Conservation (phyloP, 352 stramenopile species). For the Globisporangium emineosum region DNA sequence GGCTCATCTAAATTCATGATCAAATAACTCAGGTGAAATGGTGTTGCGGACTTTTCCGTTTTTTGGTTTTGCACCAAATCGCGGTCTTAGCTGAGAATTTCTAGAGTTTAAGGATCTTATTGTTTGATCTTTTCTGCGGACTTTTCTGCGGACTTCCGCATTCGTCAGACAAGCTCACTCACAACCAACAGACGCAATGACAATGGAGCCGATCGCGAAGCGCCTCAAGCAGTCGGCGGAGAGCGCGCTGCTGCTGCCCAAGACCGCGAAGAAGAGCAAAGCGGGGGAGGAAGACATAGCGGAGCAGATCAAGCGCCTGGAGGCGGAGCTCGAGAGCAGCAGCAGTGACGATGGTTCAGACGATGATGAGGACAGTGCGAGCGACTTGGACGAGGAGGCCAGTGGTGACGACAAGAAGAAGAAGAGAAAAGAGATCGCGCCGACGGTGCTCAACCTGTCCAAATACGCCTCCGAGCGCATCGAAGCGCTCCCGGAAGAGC, state of each 20-base stretch:
- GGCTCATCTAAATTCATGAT: too few relatives aligned
- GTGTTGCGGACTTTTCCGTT: neutral
- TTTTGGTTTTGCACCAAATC: neutral
- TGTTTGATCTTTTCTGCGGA: too few relatives aligned
- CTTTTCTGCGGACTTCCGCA: too few relatives aligned
- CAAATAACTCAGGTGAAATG: too few relatives aligned
- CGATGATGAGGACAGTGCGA: constrained; percentile 9
- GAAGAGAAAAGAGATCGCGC: neutral
- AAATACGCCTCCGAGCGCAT: constrained; percentile 63
- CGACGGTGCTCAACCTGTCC: constrained; percentile 60
- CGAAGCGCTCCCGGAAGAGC: constrained; percentile 49
- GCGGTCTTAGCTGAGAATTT: too few relatives aligned
- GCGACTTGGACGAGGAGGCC: constrained; percentile 25
- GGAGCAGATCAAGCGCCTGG: constrained; percentile 62
- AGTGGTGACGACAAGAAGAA: neutral
- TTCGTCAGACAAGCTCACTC: too few relatives aligned
- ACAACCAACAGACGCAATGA: neutral
- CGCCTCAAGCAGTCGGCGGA: constrained; percentile 76
- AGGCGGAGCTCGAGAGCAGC: constrained; percentile 53
- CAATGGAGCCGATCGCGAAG: constrained; percentile 81
- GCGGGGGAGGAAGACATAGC: constrained; percentile 53
- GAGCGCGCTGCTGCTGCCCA: constrained; percentile 34
- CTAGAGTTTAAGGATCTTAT: too few relatives aligned
- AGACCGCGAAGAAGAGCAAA: constrained; percentile 22
- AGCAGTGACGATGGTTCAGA: constrained; percentile 9